Evolutionary conservation across 2,329 filamentous ascomycete genomes (phyloP), one percentile per base, ranked within the genome.

Genomic region (Phyllosticta citrichinensis): DNA sequence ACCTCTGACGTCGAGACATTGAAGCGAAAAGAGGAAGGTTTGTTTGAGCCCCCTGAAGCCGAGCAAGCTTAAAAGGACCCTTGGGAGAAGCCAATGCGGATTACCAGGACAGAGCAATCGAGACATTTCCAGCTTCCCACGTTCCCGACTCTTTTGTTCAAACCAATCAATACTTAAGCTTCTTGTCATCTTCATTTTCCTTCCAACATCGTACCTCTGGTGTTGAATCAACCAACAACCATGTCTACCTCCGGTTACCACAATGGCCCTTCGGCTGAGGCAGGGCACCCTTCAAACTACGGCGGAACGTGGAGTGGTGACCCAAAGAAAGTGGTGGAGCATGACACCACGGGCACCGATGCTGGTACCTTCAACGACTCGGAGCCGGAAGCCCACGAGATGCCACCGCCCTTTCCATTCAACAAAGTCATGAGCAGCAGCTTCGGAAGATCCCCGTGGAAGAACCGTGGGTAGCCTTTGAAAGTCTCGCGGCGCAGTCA

Each of bases 371-470:
- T 57, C 2, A 56, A 58, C n/a, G 60, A 62, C 17, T 51, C 57
- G 22, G 60, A 61, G 17, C 55, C 57, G 27, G 57, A 57, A 27
- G 22, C 50, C 8, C 50, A 51, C 17, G 17, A 40, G n/a, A 57
- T 47, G 33, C 55, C 52, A 12, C 22, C 54, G 17, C 52, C 55
- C 3, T 62, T 55, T 6, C 60, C 60, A 1, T 58, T 62, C 60
- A 62, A 62, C 60, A 62, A 35, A 52, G 53, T 62, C 24, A 62
- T 62, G 60, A 25, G 52, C 11, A 62, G 60, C 35, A 19, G 27
- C 20, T 62, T 62, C 27, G 60, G 60, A n/a, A 30, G 51, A 17
- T 62, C 60, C 5, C 35, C 30, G 2, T 62, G 60, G 60, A 62
- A 62, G 60, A 62, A 62, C 60, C 60, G 60, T 62, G 55, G 55